Percentiles rank a stretch among this genome's conserved stretches.
These are phyloP conservation scores for Naumovozyma castellii DNA, from an alignment of 805 yeast species.

Conservation along the genomic window DNA sequence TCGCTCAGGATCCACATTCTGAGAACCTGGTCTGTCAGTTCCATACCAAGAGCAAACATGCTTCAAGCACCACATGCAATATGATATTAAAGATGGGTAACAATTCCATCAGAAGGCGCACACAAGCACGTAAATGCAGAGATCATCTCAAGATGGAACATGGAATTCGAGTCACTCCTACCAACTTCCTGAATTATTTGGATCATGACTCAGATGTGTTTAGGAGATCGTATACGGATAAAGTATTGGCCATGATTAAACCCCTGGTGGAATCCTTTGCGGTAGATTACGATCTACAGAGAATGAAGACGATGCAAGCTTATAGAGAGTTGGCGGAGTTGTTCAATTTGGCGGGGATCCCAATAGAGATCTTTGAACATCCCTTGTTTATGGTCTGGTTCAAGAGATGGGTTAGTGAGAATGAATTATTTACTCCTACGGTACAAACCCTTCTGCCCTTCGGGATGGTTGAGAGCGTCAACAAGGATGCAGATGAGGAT, in stretches of 20 bases:
- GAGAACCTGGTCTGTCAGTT: not conserved
- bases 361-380: not conserved
- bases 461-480: too few relatives aligned
- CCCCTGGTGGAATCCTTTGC: not conserved
- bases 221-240: not conserved
- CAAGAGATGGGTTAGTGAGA: constrained; percentile 1
- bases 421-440: not conserved
- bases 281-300: not conserved
- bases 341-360: not conserved
- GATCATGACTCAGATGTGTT: not conserved
- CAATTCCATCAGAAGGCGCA: not conserved
- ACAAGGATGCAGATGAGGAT: not conserved
- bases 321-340: not conserved
- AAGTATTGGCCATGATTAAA: not conserved
- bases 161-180: not conserved
- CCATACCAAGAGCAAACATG: not conserved
- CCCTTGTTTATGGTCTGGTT: not conserved
- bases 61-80: not conserved
- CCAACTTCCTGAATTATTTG: not conserved
- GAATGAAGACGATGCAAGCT: not conserved
- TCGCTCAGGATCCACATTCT: not conserved
- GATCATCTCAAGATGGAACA: not conserved
- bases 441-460: too few relatives aligned
- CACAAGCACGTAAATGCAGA: not conserved
- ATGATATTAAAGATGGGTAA: not conserved